Evolutionary conservation across 257 asterid genomes (phyloP).

Genomic region (Linderniella brevidens): DNA sequence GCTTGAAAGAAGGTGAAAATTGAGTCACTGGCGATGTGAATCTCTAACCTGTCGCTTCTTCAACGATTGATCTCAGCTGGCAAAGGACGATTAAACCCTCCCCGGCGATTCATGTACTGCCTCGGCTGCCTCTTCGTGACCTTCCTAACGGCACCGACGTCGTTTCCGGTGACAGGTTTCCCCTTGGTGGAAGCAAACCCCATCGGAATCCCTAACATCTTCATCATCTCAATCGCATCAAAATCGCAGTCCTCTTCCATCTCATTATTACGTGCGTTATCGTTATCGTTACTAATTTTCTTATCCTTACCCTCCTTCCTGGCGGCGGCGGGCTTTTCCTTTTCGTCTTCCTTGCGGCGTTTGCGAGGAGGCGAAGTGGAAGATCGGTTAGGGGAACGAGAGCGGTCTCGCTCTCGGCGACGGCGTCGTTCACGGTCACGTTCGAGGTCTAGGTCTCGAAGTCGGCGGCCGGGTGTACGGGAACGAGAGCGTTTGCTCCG

Average conservation of each 20-base stretch:
- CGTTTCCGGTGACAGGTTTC: constrained; percentile 75
- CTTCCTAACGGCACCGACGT: constrained; percentile 79
- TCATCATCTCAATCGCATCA: constrained; percentile 94
- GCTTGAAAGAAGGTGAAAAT: no score
- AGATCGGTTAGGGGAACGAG: constrained; percentile 38
- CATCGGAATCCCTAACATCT: constrained; percentile 73
- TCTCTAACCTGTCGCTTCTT: no score
- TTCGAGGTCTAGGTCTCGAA: constrained; percentile 48
- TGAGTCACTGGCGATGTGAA: no score
- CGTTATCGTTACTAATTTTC: constrained; percentile 18
- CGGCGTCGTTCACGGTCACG: no score
- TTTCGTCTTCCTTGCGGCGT: constrained; percentile 34
- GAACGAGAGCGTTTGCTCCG: constrained; percentile 53
- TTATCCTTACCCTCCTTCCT: constrained; percentile 39
- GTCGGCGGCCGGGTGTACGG: constrained; percentile 81
- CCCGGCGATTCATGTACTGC: constrained; percentile 97
- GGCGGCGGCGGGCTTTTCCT: constrained; percentile 21
- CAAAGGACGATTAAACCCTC: constrained; percentile 95
- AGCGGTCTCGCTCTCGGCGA: no score
- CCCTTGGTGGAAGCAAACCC: constrained; percentile 95
- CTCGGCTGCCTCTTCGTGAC: constrained; percentile 95
- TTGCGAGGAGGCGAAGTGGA: constrained; percentile 60
- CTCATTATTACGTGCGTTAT: constrained; percentile 17
- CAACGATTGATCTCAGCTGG: constrained; percentile 79
- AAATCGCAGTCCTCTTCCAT: constrained; percentile 81